These are phyloP conservation scores for Exophiala sp. DNA, from an alignment of 2,329 filamentous ascomycete species.

Conservation along the genomic window DNA sequence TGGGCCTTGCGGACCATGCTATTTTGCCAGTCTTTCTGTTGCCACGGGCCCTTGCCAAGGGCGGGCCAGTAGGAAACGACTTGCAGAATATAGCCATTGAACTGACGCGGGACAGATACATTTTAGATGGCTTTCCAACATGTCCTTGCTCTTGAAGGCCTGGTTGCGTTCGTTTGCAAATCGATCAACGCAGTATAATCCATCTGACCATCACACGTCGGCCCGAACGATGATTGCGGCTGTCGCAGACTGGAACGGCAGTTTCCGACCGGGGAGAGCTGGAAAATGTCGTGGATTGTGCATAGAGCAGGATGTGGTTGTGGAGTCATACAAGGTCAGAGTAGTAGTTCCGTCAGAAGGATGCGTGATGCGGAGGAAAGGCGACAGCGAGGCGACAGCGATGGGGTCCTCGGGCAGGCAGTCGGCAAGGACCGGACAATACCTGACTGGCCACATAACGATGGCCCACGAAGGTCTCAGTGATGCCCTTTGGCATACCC, in stretches of 20 bases:
- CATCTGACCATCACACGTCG: neutral
- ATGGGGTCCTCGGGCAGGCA: too few relatives aligned
- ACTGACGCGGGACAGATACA: neutral
- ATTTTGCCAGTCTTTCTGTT: too few relatives aligned
- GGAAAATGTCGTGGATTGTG: neutral
- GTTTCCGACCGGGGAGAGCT: neutral
- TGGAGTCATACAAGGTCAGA: too few relatives aligned
- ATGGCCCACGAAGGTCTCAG: too few relatives aligned
- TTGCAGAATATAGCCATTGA: too few relatives aligned
- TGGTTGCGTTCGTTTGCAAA: neutral
- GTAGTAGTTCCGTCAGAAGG: too few relatives aligned
- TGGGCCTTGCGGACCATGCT: too few relatives aligned
- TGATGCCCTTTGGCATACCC: too few relatives aligned
- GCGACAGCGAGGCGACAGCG: slow-evolving; percentile 3
- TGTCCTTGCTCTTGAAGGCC: neutral
- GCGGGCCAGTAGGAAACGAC: too few relatives aligned
- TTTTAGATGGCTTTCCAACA: neutral
- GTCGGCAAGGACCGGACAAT: neutral
- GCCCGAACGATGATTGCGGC: slow-evolving; percentile 1
- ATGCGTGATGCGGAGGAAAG: too few relatives aligned
- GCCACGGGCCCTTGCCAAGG: too few relatives aligned
- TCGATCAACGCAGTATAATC: neutral
- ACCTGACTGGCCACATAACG: slow-evolving; percentile 1
- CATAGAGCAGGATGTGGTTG: too few relatives aligned
- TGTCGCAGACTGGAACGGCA: neutral